Base-by-base conservation (phyloP, 805 yeast species). In the Candida pseudofarinosa region DNA sequence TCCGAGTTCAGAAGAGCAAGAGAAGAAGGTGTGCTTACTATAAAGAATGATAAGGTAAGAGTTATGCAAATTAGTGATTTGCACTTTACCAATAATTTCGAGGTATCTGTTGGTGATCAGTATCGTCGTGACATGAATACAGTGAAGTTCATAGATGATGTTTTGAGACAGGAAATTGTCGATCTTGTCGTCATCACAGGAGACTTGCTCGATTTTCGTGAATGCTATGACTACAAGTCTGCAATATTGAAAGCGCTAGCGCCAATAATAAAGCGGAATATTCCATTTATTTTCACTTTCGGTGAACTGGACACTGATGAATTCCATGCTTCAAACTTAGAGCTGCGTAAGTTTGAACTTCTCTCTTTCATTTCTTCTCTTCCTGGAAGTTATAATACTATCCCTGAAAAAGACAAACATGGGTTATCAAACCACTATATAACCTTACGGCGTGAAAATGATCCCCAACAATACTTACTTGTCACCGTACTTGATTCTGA, bases 151-250 rank as follows among this genome's bases (percentile, higher is more conserved):
- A 43, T 70, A 8, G 50, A 53, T 16, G 33, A 49, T 3, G 47
- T 66, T 2, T 46, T 67, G 15, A 42, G 42, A 1, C 40, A 42
- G 5, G 74, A 69, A 45, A 47, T 42, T 3, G 65, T 70, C 10
- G 62, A 67, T 41, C 51, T 62, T 39, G 56, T 70, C 8, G 58
- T 70, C n/a, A 57, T 70, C 41, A 65, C 69, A 8, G 75, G 75
- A 2, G 75, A 70, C 47, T 49, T 67, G 43, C 52, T 69, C 37
- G 72, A 70, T 42, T 43, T 55, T 32, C 35, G 43, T 33, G 51
- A 64, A 6, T 18, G 53, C 4, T 35, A 45, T 4, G 67, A 64
- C 40, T 59, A 53, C 43, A 63, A 58, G 42, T 59, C 63, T 15
- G 63, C 54, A 15, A 39, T 63, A 10, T 50, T 62, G 39, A 68